Evolutionary conservation across 2,329 filamentous ascomycete species (phyloP).

Genomic region (Beauveria bassiana): DNA sequence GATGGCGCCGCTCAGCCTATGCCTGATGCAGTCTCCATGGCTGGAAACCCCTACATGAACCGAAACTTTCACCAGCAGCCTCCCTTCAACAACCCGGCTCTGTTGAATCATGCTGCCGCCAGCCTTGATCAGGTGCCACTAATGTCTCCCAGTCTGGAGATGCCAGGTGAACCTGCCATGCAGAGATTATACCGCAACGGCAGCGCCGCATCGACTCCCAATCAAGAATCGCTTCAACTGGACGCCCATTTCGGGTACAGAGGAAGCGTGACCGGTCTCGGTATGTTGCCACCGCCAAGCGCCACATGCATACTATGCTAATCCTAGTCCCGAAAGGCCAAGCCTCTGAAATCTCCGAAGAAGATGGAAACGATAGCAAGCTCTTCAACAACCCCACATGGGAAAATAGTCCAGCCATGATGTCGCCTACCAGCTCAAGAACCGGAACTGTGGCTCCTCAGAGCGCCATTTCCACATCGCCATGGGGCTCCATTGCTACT

Average conservation of each 20-base stretch:
- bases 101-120: background rate
- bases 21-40: background rate
- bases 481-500: conserved; percentile 10
- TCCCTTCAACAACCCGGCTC: conserved; percentile 4
- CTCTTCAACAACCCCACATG: conserved; percentile 5
- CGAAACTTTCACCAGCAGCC: conserved; percentile 4
- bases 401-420: conserved; percentile 11
- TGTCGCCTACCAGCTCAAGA: conserved; percentile 12
- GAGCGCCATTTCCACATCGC: conserved; percentile 1
- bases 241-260: conserved; percentile 8
- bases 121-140: conserved; percentile 4
- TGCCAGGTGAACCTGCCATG: background rate
- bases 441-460: conserved; percentile 8
- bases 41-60: conserved; percentile 1
- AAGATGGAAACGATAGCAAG: conserved; percentile 9
- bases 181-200: conserved; percentile 7
- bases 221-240: conserved; percentile 6
- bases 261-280: background rate
- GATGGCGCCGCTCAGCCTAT: background rate
- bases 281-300: background rate
- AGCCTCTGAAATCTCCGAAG: conserved; percentile 8
- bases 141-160: conserved; percentile 5
- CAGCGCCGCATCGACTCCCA: conserved; percentile 6
- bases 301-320: background rate
- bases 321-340: background rate